Evolutionary conservation across 495 filamentous ascomycete species (phyloP).

Genomic region (Podospora anserina): DNA sequence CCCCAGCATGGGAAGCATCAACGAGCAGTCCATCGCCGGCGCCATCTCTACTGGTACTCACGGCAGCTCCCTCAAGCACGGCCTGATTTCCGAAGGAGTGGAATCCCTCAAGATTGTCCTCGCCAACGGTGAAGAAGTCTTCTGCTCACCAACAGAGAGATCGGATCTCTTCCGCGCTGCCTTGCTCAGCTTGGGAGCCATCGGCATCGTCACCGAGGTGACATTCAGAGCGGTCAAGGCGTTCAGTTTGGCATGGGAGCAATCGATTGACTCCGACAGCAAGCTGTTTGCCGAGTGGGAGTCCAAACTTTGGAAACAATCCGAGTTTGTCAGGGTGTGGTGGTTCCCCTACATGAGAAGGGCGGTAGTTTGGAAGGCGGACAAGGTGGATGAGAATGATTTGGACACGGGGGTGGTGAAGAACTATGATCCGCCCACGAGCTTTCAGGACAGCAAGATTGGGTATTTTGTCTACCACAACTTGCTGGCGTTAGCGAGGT

Average conservation of each 20-base stretch:
- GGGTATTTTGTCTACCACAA: conserved; percentile 90
- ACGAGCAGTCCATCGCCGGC: conserved; percentile 88
- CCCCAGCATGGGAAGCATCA: conserved; percentile 89
- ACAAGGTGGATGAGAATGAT: conserved; percentile 37
- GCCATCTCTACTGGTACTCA: conserved; percentile 92
- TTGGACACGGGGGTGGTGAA: conserved; percentile 56
- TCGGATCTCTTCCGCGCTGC: conserved; percentile 82
- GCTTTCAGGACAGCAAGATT: conserved; percentile 74
- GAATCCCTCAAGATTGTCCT: conserved; percentile 72
- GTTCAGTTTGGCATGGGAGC: conserved; percentile 81
- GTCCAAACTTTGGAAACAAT: conserved; percentile 69
- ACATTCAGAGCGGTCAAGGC: conserved; percentile 72
- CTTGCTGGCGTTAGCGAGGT: conserved; percentile 72
- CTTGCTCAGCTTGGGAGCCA: conserved; percentile 78
- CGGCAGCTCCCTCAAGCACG: conserved; percentile 80
- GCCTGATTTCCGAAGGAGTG: conserved; percentile 75
- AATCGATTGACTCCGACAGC: conserved; percentile 66
- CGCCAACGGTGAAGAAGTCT: conserved; percentile 70
- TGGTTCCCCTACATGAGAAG: conserved; percentile 91
- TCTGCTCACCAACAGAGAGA: conserved; percentile 69
- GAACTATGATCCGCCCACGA: conserved; percentile 40
- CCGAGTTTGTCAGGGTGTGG: conserved; percentile 92
- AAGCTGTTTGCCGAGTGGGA: conserved; percentile 71
- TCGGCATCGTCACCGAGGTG: conserved; percentile 88
- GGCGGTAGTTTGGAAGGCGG: conserved; percentile 81